Evolutionary conservation across 371 early-diverging fungal genomes (phyloP), one percentile per base, ranked within the genome.

Genomic region (Batkoa obscura): DNA sequence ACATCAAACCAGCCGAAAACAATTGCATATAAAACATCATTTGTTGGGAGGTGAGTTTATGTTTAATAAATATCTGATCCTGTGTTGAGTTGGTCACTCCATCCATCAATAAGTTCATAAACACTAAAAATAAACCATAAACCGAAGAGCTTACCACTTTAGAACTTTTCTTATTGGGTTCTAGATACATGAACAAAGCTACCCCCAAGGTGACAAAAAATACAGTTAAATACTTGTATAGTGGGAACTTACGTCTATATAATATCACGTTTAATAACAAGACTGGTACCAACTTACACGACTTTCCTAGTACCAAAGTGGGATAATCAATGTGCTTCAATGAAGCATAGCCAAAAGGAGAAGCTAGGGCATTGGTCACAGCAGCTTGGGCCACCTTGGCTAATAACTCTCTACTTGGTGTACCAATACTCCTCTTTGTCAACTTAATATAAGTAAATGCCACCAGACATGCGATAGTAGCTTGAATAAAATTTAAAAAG

Each of bases 1-100:
- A 59, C 76, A 90, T 86, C 45, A 84, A 66, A 3, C 72, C 17
- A 0, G 83, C 72, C 38, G 88, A 79, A 63, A 87, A 75, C 15
- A 86, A 62, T 68, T 96, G 97, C 92, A 94, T 91, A 64, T 76
- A 89, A 64, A 88, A 85, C 98, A 99, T 98, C 95, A 99, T 94
- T 43, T 88, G 86, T 55, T 86, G 80, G 3, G 94, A 90, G 0
- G 82, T 74, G 9, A 80, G 78, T 38, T 75, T 73, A 70, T 76
- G 84, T 15, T 75, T 72, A 39, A 74, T 73, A 66, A 95, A 91
- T 37, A 95, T 81, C 55, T 86, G 83, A 68, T 99, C 99, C 71
- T 98, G 98, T 0, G 89, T 84, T n/a, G 92, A 84, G 73, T 94
- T 97, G 15, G 88, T 89, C 32, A 88, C 68, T 31, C 99, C 99